Base-by-base conservation (phyloP, 495 filamentous ascomycete species). In the Chaetomium fimeti region DNA sequence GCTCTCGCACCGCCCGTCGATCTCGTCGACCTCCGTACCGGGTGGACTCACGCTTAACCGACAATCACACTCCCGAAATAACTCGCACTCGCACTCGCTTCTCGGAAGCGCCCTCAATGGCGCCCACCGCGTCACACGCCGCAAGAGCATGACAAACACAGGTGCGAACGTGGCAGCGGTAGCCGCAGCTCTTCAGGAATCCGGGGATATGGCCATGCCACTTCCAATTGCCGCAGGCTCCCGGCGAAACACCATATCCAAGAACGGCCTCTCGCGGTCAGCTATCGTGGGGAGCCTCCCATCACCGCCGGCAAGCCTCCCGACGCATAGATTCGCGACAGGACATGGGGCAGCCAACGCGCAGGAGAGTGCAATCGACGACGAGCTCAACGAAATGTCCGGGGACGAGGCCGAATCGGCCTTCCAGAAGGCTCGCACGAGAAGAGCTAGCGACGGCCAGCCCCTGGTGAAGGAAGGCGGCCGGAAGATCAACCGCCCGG, bases 101-200 rank as follows among this genome's bases (percentile, higher is more conserved):
- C 88, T 91, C 69, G 72, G 72, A 55, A 72, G 74, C 56, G 86
- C 91, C 43, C 83, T 91, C 77, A 93, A 91, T 77, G 74, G 87
- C 69, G 85, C 83, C 73, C 88, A 96, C 75, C 91, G 94, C 60
- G 86, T 98, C 65, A 92, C 90, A 64, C 91, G 94, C 66, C 85
- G 94, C 62, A 98, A 98, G 85, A 97, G 93, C 77, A 92, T 92
- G 67, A 91, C 90, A 58, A 88, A 84, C 38, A 85, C 87, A 29
- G 83, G 84, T 32, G 83, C 86, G 72, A 94, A 91, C 76, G 77
- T 78, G 59, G 86, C 88, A 32, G 90, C 90, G 62, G 87, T 89
- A 38, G 90, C 91, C 3, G 72, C 72, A 9, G 82, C 90, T 60
- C 85, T 90, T 65, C 87, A 90, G 58, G 80, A 84, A 64, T 84